phyloP scores from a whole-genome alignment of 2,329 filamentous ascomycete species.

The Helminthosporium solani region DNA sequence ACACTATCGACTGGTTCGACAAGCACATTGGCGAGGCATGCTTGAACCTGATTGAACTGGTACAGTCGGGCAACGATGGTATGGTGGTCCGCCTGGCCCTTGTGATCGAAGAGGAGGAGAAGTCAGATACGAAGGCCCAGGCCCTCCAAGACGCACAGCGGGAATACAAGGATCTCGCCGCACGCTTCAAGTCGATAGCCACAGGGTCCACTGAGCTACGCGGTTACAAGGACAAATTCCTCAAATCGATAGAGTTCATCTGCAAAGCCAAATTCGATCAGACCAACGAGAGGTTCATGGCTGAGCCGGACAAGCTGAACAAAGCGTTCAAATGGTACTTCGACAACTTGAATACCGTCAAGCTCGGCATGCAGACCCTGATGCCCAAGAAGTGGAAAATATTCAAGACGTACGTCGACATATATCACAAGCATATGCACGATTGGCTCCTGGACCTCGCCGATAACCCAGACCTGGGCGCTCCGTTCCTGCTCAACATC shows the following conservation, averaged over 20 bases:
- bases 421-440: constrained; percentile 95
- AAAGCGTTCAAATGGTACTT: constrained; percentile 96
- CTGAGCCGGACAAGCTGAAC: constrained; percentile 78
- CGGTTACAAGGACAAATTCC: constrained; percentile 95
- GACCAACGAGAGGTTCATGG: constrained; percentile 72
- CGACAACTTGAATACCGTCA: constrained; percentile 93
- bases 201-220: constrained; percentile 88
- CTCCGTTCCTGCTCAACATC: constrained; percentile 84
- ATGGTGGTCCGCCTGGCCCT: constrained; percentile 89
- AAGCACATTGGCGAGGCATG: constrained; percentile 88
- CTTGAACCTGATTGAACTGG: constrained; percentile 83
- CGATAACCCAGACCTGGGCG: constrained; percentile 80
- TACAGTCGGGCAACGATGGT: constrained; percentile 82
- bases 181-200: constrained; percentile 91
- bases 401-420: constrained; percentile 81
- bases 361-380: constrained; percentile 84
- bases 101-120: constrained; percentile 93
- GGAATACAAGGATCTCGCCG: constrained; percentile 92
- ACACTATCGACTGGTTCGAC: constrained; percentile 91
- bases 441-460: constrained; percentile 83
- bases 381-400: constrained; percentile 98
- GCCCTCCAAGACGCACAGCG: constrained; percentile 92
- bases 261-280: constrained; percentile 73
- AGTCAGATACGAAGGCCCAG: constrained; percentile 87
- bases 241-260: constrained; percentile 73